Percentiles rank a stretch among this genome's conserved stretches.
Conservation (phyloP, 768 basidiomycete genomes). For the Sarcomyxa edulis region DNA sequence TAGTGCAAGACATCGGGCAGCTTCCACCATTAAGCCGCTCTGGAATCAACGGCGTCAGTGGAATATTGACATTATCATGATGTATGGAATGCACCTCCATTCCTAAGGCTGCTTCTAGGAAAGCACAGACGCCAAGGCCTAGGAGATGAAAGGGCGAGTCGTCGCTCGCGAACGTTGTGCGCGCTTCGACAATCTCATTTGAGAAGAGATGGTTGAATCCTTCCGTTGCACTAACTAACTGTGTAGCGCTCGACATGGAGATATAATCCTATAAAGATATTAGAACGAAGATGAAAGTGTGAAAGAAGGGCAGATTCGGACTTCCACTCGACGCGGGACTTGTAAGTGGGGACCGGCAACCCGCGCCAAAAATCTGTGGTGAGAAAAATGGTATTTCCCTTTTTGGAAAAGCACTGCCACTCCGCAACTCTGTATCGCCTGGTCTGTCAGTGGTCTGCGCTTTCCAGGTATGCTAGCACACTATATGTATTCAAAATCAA, state of each 20-base stretch:
- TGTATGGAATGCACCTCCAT: conserved; percentile 78
- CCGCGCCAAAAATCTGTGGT: too few relatives aligned
- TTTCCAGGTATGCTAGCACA: too few relatives aligned
- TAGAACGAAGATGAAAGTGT: too few relatives aligned
- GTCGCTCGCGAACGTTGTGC: conserved; percentile 38
- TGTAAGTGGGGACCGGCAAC: too few relatives aligned
- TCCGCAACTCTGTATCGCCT: too few relatives aligned
- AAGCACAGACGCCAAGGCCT: conserved; percentile 67
- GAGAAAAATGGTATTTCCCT: too few relatives aligned
- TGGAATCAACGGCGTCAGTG: conserved; percentile 14
- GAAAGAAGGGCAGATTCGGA: too few relatives aligned
- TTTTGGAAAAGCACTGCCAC: too few relatives aligned
- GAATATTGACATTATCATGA: conserved; percentile 4
- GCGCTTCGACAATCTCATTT: conserved; percentile 57
- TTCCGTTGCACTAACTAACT: conserved; percentile 30
- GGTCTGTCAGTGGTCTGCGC: too few relatives aligned
- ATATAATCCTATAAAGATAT: too few relatives aligned
- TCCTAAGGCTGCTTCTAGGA: conserved; percentile 75
- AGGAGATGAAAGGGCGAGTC: conserved; percentile 70
- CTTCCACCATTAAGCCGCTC: conserved; percentile 61
- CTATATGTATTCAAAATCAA: too few relatives aligned
- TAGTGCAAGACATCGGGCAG: conserved; percentile 44
- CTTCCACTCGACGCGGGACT: too few relatives aligned
- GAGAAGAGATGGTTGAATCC: conserved; percentile 70
- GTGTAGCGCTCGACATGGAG: conserved; percentile 15